Evolutionary conservation across 768 basidiomycete species (phyloP).

Genomic region (Leucocoprinus sp.): DNA sequence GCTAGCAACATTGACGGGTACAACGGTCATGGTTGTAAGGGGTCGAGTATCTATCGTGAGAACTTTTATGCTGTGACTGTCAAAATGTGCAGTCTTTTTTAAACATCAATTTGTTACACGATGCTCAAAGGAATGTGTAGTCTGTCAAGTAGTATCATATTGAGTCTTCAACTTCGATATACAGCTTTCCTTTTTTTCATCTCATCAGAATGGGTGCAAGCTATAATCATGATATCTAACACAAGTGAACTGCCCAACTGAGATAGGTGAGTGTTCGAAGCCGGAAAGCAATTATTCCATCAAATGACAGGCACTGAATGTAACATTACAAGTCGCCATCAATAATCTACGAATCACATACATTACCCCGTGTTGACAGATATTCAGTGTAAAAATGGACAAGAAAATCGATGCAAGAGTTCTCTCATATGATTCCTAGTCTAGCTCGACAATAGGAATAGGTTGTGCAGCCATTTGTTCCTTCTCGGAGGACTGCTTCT

Average conservation of each 20-base stretch:
- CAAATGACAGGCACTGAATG: background rate
- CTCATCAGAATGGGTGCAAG: no score
- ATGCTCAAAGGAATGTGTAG: no score
- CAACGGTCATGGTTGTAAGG: constrained; percentile 9
- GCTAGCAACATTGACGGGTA: constrained; percentile 18
- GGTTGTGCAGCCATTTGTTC: constrained; percentile 1
- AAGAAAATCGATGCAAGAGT: background rate
- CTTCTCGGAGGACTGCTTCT: background rate
- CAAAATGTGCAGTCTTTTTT: background rate
- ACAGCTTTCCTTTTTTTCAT: no score
- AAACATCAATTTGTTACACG: background rate
- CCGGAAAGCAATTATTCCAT: no score
- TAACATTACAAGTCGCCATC: constrained; percentile 1
- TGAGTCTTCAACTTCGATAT: no score
- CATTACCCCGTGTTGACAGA: constrained; percentile 7
- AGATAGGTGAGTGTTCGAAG: no score
- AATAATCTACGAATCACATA: constrained; percentile 13
- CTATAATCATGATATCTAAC: no score
- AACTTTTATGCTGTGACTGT: no score
- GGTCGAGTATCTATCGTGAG: no score
- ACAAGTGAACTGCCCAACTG: no score
- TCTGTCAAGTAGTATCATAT: no score
- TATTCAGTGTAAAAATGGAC: background rate
- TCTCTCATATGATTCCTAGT: constrained; percentile 3
- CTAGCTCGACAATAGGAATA: constrained; percentile 4